phyloP scores from a whole-genome alignment of 768 basidiomycete genomes.

The Lentinula sp. region DNA sequence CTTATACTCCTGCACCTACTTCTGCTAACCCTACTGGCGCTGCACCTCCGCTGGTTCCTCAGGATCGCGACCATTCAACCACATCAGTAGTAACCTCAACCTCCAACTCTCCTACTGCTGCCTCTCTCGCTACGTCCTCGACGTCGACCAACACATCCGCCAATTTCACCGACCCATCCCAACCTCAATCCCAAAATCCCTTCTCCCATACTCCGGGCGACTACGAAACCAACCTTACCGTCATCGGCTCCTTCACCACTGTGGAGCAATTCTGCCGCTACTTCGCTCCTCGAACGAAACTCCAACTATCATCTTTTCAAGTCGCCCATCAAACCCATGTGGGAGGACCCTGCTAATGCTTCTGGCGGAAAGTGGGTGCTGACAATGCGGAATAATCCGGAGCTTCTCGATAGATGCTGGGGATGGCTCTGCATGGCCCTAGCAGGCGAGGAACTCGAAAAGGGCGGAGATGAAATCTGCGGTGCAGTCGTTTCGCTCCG shows the following conservation, averaged over 20 bases:
- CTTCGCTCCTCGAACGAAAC: conserved; percentile 82
- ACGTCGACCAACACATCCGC: too few relatives aligned
- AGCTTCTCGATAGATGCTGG: conserved; percentile 83
- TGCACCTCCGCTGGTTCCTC: not conserved
- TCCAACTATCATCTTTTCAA: conserved; percentile 97
- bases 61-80: not conserved
- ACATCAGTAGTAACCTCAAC: conserved; percentile 8
- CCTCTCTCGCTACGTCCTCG: conserved; percentile 5
- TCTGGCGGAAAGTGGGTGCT: conserved; percentile 94
- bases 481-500: conserved; percentile 84
- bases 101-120: conserved; percentile 10
- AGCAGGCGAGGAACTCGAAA: conserved; percentile 78
- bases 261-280: conserved; percentile 89
- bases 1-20: conserved; percentile 43
- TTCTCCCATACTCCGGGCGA: conserved; percentile 43
- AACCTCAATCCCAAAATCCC: conserved; percentile 13
- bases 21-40: conserved; percentile 6
- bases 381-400: conserved; percentile 82
- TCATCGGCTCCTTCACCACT: conserved; percentile 86
- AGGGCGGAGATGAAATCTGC: conserved; percentile 68
- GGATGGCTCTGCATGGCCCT: conserved; percentile 87
- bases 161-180: conserved; percentile 18
- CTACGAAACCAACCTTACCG: conserved; percentile 82
- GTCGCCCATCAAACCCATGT: conserved; percentile 92
- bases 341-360: conserved; percentile 92